A percentile compares a stretch with the other conserved stretches of the same genome.
Evolutionary conservation across 148 eudicot species (phyloP).

Genomic region (Cornus suecica): DNA sequence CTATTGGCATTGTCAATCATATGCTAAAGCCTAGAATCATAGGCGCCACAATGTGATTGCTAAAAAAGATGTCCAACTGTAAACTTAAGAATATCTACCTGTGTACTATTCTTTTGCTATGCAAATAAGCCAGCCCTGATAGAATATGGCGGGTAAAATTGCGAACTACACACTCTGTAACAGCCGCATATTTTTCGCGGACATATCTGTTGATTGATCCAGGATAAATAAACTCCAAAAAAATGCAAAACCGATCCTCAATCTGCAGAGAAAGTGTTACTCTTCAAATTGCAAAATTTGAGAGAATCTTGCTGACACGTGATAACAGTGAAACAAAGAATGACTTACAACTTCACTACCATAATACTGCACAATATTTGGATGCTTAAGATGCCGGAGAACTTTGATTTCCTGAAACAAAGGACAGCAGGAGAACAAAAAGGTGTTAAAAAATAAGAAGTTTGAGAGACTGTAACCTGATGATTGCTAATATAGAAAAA

Average conservation of each 20-base stretch:
- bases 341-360: constrained; percentile 84
- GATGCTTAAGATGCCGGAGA: constrained; percentile 76
- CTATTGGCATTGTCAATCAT: background rate
- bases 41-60: background rate
- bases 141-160: constrained; percentile 92
- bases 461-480: background rate
- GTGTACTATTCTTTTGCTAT: constrained; percentile 75
- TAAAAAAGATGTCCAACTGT: background rate
- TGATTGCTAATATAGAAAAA: background rate
- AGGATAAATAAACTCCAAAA: constrained; percentile 88
- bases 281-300: background rate
- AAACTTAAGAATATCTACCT: constrained; percentile 34
- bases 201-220: constrained; percentile 84
- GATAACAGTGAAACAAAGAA: constrained; percentile 4
- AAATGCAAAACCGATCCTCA: constrained; percentile 79
- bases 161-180: constrained; percentile 86
- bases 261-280: constrained; percentile 38
- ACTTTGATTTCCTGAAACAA: constrained; percentile 75
- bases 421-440: constrained; percentile 7
- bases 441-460: background rate
- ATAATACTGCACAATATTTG: constrained; percentile 83
- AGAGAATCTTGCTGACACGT: background rate
- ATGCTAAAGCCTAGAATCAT: background rate
- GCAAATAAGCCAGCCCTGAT: constrained; percentile 88
- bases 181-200: constrained; percentile 67